Conservation (phyloP, 2,329 filamentous ascomycete species). For the Calonectria montana region DNA sequence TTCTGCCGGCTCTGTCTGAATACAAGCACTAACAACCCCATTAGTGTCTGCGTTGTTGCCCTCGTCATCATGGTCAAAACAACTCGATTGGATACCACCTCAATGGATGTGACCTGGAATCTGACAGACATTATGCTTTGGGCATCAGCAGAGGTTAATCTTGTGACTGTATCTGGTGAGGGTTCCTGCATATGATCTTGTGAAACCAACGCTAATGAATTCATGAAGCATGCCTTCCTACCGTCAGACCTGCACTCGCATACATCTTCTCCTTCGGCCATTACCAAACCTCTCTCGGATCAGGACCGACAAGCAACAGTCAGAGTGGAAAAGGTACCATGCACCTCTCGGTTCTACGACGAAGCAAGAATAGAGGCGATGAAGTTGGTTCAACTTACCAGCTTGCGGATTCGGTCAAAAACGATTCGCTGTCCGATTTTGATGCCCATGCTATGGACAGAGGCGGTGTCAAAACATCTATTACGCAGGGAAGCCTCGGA, state of each 20-base stretch:
- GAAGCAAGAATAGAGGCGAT: slow-evolving; percentile 25
- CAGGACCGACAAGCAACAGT: slow-evolving; percentile 30
- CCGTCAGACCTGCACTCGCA: slow-evolving; percentile 32
- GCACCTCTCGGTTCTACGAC: slow-evolving; percentile 28
- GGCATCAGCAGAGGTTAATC: slow-evolving; percentile 40
- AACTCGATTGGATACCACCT: slow-evolving; percentile 24
- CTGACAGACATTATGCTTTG: slow-evolving; percentile 36
- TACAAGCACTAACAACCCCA: background rate
- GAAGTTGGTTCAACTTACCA: slow-evolving; percentile 38
- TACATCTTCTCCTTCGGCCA: slow-evolving; percentile 35
- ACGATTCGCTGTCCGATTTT: slow-evolving; percentile 29
- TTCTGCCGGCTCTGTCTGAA: background rate
- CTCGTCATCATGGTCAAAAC: slow-evolving; percentile 36
- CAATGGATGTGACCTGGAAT: slow-evolving; percentile 37
- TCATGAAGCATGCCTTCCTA: slow-evolving; percentile 34
- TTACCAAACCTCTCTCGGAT: slow-evolving; percentile 25
- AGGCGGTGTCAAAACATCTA: slow-evolving; percentile 25
- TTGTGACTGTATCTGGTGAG: slow-evolving; percentile 39
- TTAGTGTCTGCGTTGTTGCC: slow-evolving; percentile 33
- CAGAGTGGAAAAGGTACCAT: slow-evolving; percentile 38
- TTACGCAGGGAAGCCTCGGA: slow-evolving; percentile 23
- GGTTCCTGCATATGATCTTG: rapidly evolving
- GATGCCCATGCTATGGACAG: slow-evolving; percentile 36
- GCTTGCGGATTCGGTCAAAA: slow-evolving; percentile 27
- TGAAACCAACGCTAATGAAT: background rate